Percentiles rank a stretch among this genome's conserved stretches.
Conservation (phyloP, 352 stramenopile species). For the Salisapilia sapeloensis region DNA sequence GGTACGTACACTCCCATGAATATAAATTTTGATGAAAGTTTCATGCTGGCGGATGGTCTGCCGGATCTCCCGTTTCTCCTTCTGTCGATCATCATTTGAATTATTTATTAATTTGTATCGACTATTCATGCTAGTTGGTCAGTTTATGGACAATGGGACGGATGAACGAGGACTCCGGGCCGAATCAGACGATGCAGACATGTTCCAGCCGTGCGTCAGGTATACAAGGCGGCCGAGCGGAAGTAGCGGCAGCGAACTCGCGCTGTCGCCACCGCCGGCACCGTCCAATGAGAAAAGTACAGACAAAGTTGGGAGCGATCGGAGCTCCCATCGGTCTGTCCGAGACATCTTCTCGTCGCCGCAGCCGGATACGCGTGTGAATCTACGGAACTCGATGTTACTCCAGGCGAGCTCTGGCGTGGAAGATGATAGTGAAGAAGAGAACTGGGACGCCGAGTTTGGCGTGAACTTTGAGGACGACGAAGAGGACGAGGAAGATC, state of each 20-base stretch:
- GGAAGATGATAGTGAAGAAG: constrained; percentile 20
- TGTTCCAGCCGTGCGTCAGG: too few relatives aligned
- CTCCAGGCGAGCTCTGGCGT: constrained; percentile 4
- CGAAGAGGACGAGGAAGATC: constrained; percentile 25
- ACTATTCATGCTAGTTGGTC: background rate
- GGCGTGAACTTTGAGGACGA: constrained; percentile 24
- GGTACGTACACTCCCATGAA: background rate
- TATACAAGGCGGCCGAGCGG: too few relatives aligned
- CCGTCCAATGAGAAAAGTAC: too few relatives aligned
- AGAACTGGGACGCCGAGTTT: constrained; percentile 73
- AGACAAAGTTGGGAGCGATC: too few relatives aligned
- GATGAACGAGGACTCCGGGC: too few relatives aligned
- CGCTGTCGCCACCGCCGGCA: too few relatives aligned
- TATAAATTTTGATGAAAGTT: background rate
- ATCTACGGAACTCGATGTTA: constrained; percentile 8
- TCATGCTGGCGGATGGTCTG: background rate
- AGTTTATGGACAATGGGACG: background rate
- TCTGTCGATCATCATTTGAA: background rate
- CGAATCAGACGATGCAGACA: too few relatives aligned
- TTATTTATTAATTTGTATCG: background rate
- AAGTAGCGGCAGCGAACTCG: too few relatives aligned
- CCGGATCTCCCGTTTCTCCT: background rate
- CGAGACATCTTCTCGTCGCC: constrained; percentile 3
- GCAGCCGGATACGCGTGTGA: constrained; percentile 4
- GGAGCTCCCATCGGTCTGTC: too few relatives aligned